Percentiles rank a stretch among this genome's conserved stretches.
Evolutionary conservation across 768 basidiomycete species (phyloP).

Genomic region (Amanita molliuscula): DNA sequence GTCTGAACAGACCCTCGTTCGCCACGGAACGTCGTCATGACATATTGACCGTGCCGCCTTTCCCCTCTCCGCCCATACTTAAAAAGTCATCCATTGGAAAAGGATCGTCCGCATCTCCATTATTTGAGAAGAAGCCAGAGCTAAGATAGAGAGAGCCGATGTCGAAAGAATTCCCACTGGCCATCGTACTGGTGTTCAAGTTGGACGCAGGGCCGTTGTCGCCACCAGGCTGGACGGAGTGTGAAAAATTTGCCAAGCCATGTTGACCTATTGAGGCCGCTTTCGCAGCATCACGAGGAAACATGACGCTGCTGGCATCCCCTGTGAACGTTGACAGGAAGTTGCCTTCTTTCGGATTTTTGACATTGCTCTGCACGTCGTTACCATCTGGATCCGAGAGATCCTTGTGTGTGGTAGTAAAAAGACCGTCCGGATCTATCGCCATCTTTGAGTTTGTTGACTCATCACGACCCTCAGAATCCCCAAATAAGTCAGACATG

Average conservation of each 20-base stretch:
- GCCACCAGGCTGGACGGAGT: not conserved
- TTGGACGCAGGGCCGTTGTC: constrained; percentile 9
- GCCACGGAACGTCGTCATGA: not conserved
- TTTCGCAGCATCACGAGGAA: constrained; percentile 8
- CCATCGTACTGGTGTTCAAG: constrained; percentile 15
- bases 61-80: constrained; percentile 25
- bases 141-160: constrained; percentile 33
- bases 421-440: constrained; percentile 31
- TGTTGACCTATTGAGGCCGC: constrained; percentile 12
- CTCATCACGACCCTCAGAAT: constrained; percentile 23
- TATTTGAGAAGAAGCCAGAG: constrained; percentile 29
- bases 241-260: constrained; percentile 35
- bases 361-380: constrained; percentile 9
- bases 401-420: constrained; percentile 35
- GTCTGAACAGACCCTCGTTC: not conserved
- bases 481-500: constrained; percentile 52
- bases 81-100: constrained; percentile 39
- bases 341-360: constrained; percentile 10
- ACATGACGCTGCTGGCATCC: constrained; percentile 11
- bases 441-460: constrained; percentile 22
- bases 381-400: not conserved
- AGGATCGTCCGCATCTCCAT: constrained; percentile 29
- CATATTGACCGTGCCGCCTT: not conserved
- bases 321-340: constrained; percentile 10
- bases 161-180: constrained; percentile 30